phyloP scores from a whole-genome alignment of 257 asterid genomes.

The Solanum arcanum region DNA sequence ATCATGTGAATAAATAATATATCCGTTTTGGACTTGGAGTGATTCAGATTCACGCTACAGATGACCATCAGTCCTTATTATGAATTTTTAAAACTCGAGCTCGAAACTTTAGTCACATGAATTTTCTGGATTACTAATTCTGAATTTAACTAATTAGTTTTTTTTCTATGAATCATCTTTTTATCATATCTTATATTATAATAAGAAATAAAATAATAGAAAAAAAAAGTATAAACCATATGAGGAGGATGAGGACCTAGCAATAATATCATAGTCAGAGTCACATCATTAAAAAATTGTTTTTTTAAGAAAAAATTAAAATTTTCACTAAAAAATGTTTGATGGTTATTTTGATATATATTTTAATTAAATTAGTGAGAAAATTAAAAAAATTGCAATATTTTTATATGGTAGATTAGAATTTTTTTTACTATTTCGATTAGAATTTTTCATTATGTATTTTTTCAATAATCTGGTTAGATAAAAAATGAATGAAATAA shows the following conservation, averaged over 20 bases:
- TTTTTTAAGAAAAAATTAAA: too few relatives aligned
- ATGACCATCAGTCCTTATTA: not conserved
- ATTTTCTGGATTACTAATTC: not conserved
- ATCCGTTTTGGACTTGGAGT: accelerated
- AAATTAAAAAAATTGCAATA: too few relatives aligned
- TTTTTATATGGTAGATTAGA: too few relatives aligned
- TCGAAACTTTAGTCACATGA: not conserved
- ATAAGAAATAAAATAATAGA: not conserved
- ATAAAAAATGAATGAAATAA: too few relatives aligned
- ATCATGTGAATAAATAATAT: not conserved
- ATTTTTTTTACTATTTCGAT: too few relatives aligned
- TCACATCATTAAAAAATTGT: not conserved
- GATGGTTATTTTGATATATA: too few relatives aligned
- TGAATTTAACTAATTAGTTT: not conserved
- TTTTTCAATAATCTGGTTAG: too few relatives aligned
- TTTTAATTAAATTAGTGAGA: too few relatives aligned
- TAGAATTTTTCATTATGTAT: too few relatives aligned
- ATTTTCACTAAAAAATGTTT: too few relatives aligned
- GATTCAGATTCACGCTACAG: not conserved
- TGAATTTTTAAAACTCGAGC: not conserved
- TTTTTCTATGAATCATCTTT: not conserved
- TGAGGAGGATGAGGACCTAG: not conserved
- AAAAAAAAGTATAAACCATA: not conserved
- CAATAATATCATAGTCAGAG: not conserved
- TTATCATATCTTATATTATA: too few relatives aligned